phyloP scores from a whole-genome alignment of 2,329 filamentous ascomycete species.

The Alternaria burnsii region DNA sequence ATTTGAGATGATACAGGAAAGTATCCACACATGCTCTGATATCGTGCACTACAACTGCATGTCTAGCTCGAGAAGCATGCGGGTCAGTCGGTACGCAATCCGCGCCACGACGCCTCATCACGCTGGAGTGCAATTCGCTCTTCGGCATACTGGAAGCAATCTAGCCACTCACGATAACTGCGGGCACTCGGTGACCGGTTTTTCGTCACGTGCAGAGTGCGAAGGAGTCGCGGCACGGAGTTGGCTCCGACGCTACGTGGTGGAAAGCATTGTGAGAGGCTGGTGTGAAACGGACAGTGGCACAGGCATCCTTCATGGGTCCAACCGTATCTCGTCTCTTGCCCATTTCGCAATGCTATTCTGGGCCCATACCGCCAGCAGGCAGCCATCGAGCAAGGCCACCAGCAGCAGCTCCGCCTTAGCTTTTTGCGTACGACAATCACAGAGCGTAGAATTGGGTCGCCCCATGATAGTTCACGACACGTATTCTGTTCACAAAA shows the following conservation, averaged over 20 bases:
- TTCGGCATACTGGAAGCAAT: constrained; percentile 7
- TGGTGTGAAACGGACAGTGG: constrained; percentile 7
- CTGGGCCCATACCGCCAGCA: constrained; percentile 1
- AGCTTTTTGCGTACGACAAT: neutral
- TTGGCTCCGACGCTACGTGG: constrained; percentile 1
- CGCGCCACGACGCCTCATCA: constrained; percentile 9
- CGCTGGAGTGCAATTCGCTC: constrained; percentile 1
- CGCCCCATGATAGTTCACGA: neutral
- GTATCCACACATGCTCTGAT: neutral
- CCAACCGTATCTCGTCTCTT: constrained; percentile 11
- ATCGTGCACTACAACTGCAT: constrained; percentile 2
- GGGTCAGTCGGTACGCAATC: constrained; percentile 12
- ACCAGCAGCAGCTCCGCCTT: neutral
- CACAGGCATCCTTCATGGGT: constrained; percentile 14
- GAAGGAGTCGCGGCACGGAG: constrained; percentile 10
- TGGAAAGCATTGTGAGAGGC: constrained; percentile 4
- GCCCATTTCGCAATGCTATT: constrained; percentile 8
- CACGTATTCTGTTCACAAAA: neutral
- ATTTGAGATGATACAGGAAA: neutral
- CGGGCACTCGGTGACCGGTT: constrained; percentile 12
- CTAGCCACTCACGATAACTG: constrained; percentile 1
- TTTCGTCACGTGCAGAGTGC: constrained; percentile 7
- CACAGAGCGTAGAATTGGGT: neutral
- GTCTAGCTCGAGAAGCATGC: neutral
- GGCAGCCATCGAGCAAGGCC: neutral